Base-by-base conservation (phyloP, 371 early-diverging fungal genomes). In the Thermomucor indicae-seudaticae region DNA sequence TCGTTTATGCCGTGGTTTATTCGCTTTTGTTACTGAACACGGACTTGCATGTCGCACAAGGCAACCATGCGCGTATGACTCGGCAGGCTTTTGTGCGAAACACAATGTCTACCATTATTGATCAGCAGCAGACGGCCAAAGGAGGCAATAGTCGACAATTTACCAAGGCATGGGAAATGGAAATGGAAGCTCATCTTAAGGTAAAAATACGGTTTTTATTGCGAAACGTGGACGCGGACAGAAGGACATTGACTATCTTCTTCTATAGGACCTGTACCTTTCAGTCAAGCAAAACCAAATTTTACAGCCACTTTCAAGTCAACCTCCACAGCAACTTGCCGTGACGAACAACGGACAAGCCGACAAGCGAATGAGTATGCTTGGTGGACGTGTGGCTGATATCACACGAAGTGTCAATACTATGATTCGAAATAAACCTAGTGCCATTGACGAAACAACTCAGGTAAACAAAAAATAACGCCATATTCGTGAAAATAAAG, bases 21-120 rank as follows among this genome's bases (percentile, higher is more conserved):
- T 93, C 94, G 6, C 43, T 94, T 3, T 65, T 96, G 35, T 60
- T 96, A 31, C 77, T 96, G 2, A 96, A 96, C 66, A 96, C 97
- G 0, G 97, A 96, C 64, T 72, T 95, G 29, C 91, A 94, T 58
- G 81, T 90, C 28, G 92, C 91, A 14, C 84, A 86, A 57, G 76
- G 76, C 8, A 83, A 73, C 37, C 78, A 81, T 24, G 70, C 66
- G 2, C 72, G 74, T 29, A 85, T 85, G 83, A 76, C 82, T 1
- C 62, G 74, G 16, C 65, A 70, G 11, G 81, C 76, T 1, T 85
- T 85, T 67, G 68, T 85, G 16, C 72, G 70, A 28, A 81, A 85
- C 29, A 82, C 83, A 1, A 68, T 83, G 70, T 53, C 73, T 7
- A 70, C 80, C 0, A 69, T 83, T 22, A 50, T 58, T 25, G 73